A percentile compares a stretch with the other conserved stretches of the same genome.
These are phyloP conservation scores for Globisporangium heterothallicum DNA, from an alignment of 352 stramenopile genomes.

Conservation along the genomic window DNA sequence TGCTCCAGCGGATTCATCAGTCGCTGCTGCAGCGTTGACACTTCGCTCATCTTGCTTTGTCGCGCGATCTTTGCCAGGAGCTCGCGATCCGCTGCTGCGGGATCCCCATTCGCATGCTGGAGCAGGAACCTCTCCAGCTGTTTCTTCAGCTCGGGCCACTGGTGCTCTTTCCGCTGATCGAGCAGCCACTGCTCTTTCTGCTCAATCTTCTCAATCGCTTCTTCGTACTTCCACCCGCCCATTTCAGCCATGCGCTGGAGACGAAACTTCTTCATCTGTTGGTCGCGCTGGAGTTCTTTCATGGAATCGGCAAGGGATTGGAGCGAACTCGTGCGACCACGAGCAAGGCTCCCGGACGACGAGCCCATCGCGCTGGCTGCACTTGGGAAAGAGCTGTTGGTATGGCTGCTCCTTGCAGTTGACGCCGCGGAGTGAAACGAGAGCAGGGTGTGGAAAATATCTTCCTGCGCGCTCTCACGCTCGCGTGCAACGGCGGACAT, in stretches of 20 bases:
- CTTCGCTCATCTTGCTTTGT: slow-evolving; percentile 34
- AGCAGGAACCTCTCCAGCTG: slow-evolving; percentile 31
- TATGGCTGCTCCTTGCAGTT: slow-evolving; percentile 9
- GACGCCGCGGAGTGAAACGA: slow-evolving; percentile 38
- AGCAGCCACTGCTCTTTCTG: slow-evolving; percentile 58
- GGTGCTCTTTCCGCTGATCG: slow-evolving; percentile 46
- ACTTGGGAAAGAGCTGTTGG: slow-evolving; percentile 12
- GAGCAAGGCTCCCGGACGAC: slow-evolving; percentile 1
- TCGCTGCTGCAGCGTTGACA: slow-evolving; percentile 58
- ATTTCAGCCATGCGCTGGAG: slow-evolving; percentile 63
- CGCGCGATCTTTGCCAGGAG: slow-evolving; percentile 21
- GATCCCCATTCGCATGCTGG: slow-evolving; percentile 10
- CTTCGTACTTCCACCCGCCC: slow-evolving; percentile 70
- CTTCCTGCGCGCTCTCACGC: slow-evolving; percentile 63
- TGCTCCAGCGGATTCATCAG: slow-evolving; percentile 66
- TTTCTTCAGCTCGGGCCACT: slow-evolving; percentile 50
- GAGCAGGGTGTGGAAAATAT: slow-evolving; percentile 69
- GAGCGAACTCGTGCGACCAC: slow-evolving; percentile 21
- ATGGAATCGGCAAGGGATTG: slow-evolving; percentile 58
- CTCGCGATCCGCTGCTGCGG: slow-evolving; percentile 13
- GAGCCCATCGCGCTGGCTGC: background rate
- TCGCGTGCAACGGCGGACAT: slow-evolving; percentile 76
- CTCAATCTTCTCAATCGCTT: slow-evolving; percentile 40
- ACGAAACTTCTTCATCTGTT: slow-evolving; percentile 81
- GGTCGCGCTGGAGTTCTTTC: slow-evolving; percentile 75